Percentiles rank a stretch among this genome's conserved stretches.
These are phyloP conservation scores for Aspergillus olivimuriae DNA, from an alignment of 495 filamentous ascomycete genomes.

Conservation along the genomic window DNA sequence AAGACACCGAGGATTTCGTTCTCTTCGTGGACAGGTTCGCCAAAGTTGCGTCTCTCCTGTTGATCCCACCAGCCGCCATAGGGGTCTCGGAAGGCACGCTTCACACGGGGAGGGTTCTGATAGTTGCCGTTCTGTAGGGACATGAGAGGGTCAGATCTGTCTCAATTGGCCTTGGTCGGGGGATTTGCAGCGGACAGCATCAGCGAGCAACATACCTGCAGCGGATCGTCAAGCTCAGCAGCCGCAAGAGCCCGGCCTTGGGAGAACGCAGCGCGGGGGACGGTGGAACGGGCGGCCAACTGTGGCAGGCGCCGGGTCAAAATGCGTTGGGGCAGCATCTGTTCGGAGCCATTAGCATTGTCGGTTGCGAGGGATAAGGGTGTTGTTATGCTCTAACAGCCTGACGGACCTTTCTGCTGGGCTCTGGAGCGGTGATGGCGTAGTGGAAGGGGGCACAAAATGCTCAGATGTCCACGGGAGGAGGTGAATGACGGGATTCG, in stretches of 20 bases:
- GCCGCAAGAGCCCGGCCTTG: constrained; percentile 46
- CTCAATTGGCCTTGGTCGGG: constrained; percentile 9
- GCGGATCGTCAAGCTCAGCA: constrained; percentile 65
- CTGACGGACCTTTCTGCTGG: no score
- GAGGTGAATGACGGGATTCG: constrained; percentile 27
- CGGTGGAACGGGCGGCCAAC: constrained; percentile 40
- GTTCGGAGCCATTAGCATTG: constrained; percentile 12
- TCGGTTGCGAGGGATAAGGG: no score
- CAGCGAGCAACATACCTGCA: constrained; percentile 53
- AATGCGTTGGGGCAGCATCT: constrained; percentile 67
- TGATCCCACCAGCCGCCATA: constrained; percentile 96
- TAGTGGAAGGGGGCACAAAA: no score
- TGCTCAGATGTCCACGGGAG: constrained; percentile 17
- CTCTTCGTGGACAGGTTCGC: constrained; percentile 94
- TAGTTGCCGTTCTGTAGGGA: constrained; percentile 78
- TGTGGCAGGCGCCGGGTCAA: constrained; percentile 41
- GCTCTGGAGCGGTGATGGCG: no score
- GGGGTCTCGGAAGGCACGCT: constrained; percentile 86
- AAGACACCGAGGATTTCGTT: constrained; percentile 93
- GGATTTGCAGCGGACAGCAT: constrained; percentile 2
- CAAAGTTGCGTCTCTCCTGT: constrained; percentile 92
- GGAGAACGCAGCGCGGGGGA: constrained; percentile 48
- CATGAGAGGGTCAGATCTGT: background rate
- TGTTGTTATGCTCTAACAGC: no score
- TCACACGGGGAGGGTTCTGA: constrained; percentile 74